Evolutionary conservation across 768 basidiomycete genomes (phyloP).

Genomic region (Russula brevipes): DNA sequence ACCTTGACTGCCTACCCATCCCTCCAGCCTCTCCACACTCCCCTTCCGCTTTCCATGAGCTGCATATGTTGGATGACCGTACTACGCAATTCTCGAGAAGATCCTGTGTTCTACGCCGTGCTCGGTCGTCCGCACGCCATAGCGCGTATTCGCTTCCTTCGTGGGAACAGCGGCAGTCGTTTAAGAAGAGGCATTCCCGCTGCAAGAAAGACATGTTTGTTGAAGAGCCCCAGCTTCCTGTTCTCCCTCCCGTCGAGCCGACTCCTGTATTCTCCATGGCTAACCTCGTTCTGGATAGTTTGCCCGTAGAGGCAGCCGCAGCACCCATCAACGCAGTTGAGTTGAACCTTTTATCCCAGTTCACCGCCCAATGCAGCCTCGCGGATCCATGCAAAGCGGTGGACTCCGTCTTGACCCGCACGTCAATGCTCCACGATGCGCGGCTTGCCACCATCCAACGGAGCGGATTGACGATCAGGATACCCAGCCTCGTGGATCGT

Average conservation of each 20-base stretch:
- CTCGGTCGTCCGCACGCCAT: slow-evolving; percentile 5
- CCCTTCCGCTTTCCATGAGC: background rate
- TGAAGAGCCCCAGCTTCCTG: background rate
- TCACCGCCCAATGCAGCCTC: background rate
- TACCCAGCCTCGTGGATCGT: slow-evolving; percentile 12
- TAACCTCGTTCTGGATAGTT: background rate
- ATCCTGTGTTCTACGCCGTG: background rate
- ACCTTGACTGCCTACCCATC: background rate
- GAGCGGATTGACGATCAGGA: slow-evolving; percentile 4
- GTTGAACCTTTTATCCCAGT: background rate
- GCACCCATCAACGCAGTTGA: background rate
- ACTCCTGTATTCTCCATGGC: background rate
- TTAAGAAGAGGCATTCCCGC: background rate
- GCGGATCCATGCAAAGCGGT: background rate
- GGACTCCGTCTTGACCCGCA: background rate
- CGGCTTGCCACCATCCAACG: background rate
- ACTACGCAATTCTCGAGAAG: background rate
- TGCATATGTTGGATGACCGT: background rate
- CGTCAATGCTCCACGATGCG: background rate
- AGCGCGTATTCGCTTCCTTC: slow-evolving; percentile 7
- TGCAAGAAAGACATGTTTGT: slow-evolving; percentile 11
- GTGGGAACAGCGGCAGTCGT: slow-evolving; percentile 7
- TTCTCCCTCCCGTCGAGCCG: background rate
- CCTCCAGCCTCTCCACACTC: background rate
- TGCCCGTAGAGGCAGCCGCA: background rate